A percentile compares a stretch with the other conserved stretches of the same genome.
Evolutionary conservation across 495 filamentous ascomycete genomes (phyloP).

Genomic region (Penicillium verhagenii): DNA sequence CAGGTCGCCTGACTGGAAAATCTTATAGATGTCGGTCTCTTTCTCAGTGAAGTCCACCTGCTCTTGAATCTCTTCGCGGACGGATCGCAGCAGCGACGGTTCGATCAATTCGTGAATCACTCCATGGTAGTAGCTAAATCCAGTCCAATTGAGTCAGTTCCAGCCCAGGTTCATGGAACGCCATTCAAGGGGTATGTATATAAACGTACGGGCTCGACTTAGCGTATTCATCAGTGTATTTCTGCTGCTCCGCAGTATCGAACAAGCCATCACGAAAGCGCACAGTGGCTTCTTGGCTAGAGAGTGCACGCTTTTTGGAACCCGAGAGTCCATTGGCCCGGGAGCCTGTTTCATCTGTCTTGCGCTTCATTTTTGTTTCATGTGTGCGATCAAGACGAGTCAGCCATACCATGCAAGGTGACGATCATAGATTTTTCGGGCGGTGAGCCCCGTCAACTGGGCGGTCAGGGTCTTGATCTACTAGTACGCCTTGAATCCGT

Average conservation of each 20-base stretch:
- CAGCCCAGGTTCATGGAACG: slow-evolving; percentile 2
- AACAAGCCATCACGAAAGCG: slow-evolving; percentile 78
- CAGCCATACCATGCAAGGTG: background rate
- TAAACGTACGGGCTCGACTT: slow-evolving; percentile 64
- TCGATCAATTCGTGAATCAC: slow-evolving; percentile 81
- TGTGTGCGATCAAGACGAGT: background rate
- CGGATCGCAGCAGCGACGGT: slow-evolving; percentile 74
- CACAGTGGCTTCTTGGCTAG: slow-evolving; percentile 43
- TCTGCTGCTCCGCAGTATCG: slow-evolving; percentile 60
- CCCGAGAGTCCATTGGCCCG: slow-evolving; percentile 42
- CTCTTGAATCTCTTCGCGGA: slow-evolving; percentile 83
- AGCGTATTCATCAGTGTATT: slow-evolving; percentile 69
- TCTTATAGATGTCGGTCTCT: slow-evolving; percentile 99
- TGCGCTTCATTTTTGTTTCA: slow-evolving; percentile 53
- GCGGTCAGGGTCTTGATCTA: slow-evolving; percentile 14
- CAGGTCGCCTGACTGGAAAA: slow-evolving; percentile 96
- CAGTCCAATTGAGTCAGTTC: slow-evolving; percentile 9
- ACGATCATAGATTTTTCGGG: slow-evolving; percentile 3
- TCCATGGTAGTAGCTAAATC: slow-evolving; percentile 74
- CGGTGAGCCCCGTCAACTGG: slow-evolving; percentile 16
- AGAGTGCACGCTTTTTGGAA: slow-evolving; percentile 53
- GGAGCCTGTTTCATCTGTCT: slow-evolving; percentile 40
- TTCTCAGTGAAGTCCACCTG: slow-evolving; percentile 96
- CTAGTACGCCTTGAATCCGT: too few relatives aligned
- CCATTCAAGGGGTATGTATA: background rate